phyloP scores from a whole-genome alignment of 2,329 filamentous ascomycete genomes.

The Aspergillus sp. region DNA sequence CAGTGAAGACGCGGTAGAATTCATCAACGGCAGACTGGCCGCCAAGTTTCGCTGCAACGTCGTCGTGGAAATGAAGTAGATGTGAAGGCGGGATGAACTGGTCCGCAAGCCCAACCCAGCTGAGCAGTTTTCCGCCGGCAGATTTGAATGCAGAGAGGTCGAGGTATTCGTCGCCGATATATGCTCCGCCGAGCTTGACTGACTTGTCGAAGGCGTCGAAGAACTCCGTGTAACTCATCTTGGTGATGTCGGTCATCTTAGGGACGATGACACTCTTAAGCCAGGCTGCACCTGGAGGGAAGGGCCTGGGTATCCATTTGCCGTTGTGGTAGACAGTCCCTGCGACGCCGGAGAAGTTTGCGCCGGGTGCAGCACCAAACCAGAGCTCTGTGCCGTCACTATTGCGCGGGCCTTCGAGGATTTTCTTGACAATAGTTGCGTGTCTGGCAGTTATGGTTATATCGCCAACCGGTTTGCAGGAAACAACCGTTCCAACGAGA shows the following conservation, averaged over 20 bases:
- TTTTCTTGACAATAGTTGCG: not conserved
- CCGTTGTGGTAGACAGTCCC: not conserved
- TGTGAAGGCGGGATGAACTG: not conserved
- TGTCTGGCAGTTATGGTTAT: not conserved
- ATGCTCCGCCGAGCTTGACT: not conserved
- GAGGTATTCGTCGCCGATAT: not conserved
- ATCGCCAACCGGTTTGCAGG: not conserved
- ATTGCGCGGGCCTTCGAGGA: conserved; percentile 1
- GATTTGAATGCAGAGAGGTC: not conserved
- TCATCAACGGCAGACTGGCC: not conserved
- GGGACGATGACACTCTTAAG: not conserved
- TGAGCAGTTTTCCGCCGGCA: conserved; percentile 8
- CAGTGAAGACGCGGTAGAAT: conserved; percentile 54
- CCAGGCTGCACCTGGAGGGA: conserved; percentile 3
- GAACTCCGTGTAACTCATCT: not conserved
- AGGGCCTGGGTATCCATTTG: not conserved
- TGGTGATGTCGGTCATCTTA: not conserved
- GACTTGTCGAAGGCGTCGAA: not conserved
- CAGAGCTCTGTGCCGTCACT: not conserved
- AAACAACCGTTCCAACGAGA: not conserved
- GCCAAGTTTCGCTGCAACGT: not conserved
- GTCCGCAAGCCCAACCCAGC: conserved; percentile 11
- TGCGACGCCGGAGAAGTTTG: conserved; percentile 5
- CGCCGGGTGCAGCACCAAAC: conserved; percentile 4
- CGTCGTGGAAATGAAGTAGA: not conserved